phyloP scores from a whole-genome alignment of 345 rosid species.

The Moringa oleifera region DNA sequence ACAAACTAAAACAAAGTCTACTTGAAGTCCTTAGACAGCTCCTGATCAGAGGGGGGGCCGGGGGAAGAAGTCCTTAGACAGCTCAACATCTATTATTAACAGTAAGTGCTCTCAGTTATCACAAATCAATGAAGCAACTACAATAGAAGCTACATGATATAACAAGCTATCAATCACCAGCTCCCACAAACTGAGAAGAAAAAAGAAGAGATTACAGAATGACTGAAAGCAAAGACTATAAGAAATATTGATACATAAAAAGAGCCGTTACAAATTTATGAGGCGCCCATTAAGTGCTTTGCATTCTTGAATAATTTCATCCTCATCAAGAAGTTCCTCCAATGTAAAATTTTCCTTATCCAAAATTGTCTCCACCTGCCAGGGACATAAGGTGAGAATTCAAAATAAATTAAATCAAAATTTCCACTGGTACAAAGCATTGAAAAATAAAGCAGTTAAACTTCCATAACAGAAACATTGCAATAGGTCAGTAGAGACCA shows the following conservation, averaged over 20 bases:
- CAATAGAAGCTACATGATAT: background rate
- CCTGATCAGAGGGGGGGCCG: no score
- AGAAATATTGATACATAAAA: background rate
- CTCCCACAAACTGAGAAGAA: background rate
- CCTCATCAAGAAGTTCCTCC: constrained; percentile 97
- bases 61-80: no score
- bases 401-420: background rate
- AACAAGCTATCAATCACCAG: background rate
- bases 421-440: background rate
- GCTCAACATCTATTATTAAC: background rate
- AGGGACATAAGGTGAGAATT: constrained; percentile 5
- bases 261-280: constrained; percentile 56
- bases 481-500: background rate
- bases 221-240: constrained; percentile 2
- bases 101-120: background rate
- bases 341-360: constrained; percentile 77
- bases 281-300: constrained; percentile 84
- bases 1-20: no score
- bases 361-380: constrained; percentile 88
- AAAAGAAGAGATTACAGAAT: background rate
- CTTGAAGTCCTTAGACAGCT: no score
- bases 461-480: background rate
- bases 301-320: constrained; percentile 98
- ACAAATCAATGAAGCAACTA: background rate
- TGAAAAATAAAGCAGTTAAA: constrained; percentile 1